Base-by-base conservation (phyloP, 2,329 filamentous ascomycete species). In the Plenodomus biglobosus region DNA sequence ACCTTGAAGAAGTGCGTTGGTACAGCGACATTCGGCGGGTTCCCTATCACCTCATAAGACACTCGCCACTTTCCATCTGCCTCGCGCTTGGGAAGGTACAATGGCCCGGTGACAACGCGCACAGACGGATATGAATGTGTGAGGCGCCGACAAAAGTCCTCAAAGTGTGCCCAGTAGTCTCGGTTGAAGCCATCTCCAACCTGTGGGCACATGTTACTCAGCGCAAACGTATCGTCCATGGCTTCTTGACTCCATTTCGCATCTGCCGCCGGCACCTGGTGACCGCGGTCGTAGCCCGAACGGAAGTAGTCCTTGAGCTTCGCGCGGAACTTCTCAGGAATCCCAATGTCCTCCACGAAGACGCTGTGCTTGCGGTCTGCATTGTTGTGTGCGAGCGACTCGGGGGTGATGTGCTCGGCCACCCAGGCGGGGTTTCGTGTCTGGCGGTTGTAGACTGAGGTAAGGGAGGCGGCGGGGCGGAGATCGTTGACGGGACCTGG, bases 1-100 rank as follows among this genome's bases (percentile, higher is more conserved):
- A 99, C 90, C 78, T 99, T 99, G 82, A 96, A 99, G 76, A 99
- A 99, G 73, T 99, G 94, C 18, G 94, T 99, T 2, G 94, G 94
- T 44, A 99, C 94, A 20, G 94, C 92, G 46, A 99, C 88, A 65
- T 91, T 95, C 7, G 94, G 92, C 57, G 94, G 94, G 69, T 80
- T 87, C 34, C 94, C 94, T 62, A 99, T 96, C 50, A 99, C 87
- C 77, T 99, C 94, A 77, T 99, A 97, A 52, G 81, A 86, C 49
- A 96, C 91, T 59, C 91, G 87, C 91, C 92, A 99, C 78, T 97
- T 97, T 62, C 88, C 88, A 76, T 97, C 94, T 47, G 85, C 80
- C 58, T 96, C 90, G 51, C 85, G 83, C 72, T 88, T 88, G 8
- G 94, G 94, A 18, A 99, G 82, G 74, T 99, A 99, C 37, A 99